These are phyloP conservation scores for Trichosporon sp. DNA, from an alignment of 1,284 basidiomycete species.

Conservation along the genomic window DNA sequence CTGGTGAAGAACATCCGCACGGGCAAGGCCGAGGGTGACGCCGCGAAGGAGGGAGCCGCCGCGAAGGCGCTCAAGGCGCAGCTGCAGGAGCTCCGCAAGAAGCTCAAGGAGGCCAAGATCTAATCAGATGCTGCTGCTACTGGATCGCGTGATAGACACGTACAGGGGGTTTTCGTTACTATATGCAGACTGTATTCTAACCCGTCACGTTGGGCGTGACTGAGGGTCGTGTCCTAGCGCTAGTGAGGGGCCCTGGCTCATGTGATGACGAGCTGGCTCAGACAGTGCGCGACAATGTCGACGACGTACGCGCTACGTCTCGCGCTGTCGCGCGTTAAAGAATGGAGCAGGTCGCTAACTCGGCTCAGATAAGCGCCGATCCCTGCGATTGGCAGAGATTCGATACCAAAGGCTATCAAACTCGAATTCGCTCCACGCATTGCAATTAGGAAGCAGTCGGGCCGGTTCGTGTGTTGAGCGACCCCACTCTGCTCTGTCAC, in stretches of 20 bases:
- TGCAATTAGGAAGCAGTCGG: not conserved
- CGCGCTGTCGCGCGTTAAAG: not conserved
- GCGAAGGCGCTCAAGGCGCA: slow-evolving; percentile 61
- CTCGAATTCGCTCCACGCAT: not conserved
- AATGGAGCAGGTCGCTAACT: not conserved
- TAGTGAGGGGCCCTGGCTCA: not conserved
- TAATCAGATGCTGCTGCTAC: not conserved
- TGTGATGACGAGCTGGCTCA: not conserved
- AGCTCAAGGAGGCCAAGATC: slow-evolving; percentile 37
- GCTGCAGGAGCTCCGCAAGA: slow-evolving; percentile 55
- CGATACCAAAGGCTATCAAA: not conserved
- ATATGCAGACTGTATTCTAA: slow-evolving; percentile 4
- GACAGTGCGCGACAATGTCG: not conserved
- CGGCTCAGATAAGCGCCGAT: not conserved
- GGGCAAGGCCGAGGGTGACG: slow-evolving; percentile 56
- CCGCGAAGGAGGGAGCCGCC: slow-evolving; percentile 53
- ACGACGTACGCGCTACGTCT: not conserved
- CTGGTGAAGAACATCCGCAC: slow-evolving; percentile 65
- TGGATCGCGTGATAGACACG: not conserved
- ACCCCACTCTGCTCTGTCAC: no score
- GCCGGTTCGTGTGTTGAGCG: not conserved
- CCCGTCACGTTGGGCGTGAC: not conserved
- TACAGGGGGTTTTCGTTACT: not conserved
- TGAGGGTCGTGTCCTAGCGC: not conserved
- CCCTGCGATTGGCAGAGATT: not conserved